Evolutionary conservation across 495 filamentous ascomycete species (phyloP).

Genomic region (Hyaloscypha bicolor): DNA sequence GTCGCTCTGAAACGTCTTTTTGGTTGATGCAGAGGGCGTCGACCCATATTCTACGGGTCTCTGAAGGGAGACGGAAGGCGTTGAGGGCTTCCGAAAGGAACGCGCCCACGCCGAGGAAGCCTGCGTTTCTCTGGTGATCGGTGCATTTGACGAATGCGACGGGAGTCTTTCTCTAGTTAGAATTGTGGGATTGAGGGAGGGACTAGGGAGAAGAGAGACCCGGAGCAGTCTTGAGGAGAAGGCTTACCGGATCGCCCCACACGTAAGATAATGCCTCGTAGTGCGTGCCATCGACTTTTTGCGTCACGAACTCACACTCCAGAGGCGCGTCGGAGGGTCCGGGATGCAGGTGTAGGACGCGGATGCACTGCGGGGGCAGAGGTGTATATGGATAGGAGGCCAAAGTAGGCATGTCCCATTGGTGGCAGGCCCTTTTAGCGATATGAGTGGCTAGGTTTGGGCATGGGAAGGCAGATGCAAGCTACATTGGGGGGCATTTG

Average conservation of each 20-base stretch:
- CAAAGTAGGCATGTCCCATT: background rate
- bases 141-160: slow-evolving; percentile 5
- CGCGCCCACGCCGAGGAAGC: slow-evolving; percentile 10
- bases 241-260: background rate
- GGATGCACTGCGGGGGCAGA: background rate
- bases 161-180: background rate
- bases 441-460: no score
- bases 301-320: background rate
- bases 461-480: no score
- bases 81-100: slow-evolving; percentile 6
- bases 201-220: no score
- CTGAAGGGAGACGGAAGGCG: slow-evolving; percentile 10
- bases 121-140: slow-evolving; percentile 1
- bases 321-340: background rate
- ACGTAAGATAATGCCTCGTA: slow-evolving; percentile 4
- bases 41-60: slow-evolving; percentile 21
- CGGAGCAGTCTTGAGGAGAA: no score
- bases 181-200: no score
- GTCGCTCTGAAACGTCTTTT: slow-evolving; percentile 25
- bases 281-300: background rate
- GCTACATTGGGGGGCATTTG: no score
- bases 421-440: no score
- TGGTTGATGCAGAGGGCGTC: slow-evolving; percentile 30
- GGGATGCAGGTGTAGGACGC: background rate
- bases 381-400: background rate